A percentile compares a stretch with the other conserved stretches of the same genome.
Conservation (phyloP, 345 rosid genomes). For the Eucalyptus sideroxylon region DNA sequence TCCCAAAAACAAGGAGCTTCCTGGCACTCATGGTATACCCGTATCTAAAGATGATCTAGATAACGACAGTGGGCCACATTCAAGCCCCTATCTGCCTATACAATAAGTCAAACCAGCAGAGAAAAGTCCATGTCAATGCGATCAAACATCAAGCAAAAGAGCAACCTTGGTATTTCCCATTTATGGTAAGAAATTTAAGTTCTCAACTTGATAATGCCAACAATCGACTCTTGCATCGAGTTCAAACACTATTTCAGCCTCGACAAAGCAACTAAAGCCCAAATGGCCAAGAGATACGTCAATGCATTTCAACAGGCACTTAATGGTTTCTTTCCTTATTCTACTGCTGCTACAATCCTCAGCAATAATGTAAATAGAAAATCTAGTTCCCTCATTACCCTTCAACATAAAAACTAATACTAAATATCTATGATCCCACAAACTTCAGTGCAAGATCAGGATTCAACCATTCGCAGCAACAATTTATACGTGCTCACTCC, state of each 20-base stretch:
- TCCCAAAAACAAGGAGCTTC: not conserved
- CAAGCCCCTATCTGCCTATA: not conserved
- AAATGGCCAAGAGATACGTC: not conserved
- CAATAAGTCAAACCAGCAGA: not conserved
- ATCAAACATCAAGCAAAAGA: not conserved
- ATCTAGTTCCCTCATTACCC: not conserved
- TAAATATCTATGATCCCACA: not conserved
- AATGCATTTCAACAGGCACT: not conserved
- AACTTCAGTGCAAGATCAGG: not conserved
- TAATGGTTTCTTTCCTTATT: not conserved
- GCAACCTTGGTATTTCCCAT: not conserved
- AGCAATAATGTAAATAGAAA: not conserved
- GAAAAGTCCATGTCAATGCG: not conserved
- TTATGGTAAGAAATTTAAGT: not conserved
- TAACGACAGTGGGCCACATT: not conserved
- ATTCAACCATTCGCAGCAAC: not conserved
- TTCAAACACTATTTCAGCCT: not conserved
- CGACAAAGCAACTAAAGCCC: not conserved
- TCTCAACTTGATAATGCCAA: not conserved
- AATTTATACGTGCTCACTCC: not conserved
- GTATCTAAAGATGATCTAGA: not conserved
- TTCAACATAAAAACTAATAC: not conserved
- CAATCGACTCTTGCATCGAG: not conserved
- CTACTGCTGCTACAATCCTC: not conserved
- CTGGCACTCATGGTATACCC: not conserved